Conservation (phyloP, 2,329 filamentous ascomycete genomes). For the Thielaviopsis euricoi region DNA sequence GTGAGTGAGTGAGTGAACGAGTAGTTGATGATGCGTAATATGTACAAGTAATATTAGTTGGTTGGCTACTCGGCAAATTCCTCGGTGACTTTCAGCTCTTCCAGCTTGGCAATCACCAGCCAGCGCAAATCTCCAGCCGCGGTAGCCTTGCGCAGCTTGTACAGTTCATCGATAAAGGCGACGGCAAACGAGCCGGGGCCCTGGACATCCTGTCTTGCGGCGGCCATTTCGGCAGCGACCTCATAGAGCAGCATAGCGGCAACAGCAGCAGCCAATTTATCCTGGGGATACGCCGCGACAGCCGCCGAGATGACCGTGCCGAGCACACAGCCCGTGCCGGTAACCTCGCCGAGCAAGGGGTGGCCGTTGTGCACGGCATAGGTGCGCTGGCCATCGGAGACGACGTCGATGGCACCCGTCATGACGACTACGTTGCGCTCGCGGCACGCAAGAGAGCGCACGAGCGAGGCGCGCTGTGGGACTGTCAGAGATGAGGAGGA, state of each 20-base stretch:
- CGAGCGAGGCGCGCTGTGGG: constrained; percentile 39
- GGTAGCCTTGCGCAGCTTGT: constrained; percentile 31
- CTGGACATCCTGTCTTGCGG: constrained; percentile 45
- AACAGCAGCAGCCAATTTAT: constrained; percentile 56
- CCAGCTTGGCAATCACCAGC: constrained; percentile 34
- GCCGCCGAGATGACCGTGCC: constrained; percentile 61
- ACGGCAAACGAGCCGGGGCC: constrained; percentile 81
- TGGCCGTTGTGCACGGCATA: constrained; percentile 64
- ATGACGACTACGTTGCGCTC: constrained; percentile 60
- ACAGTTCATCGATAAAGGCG: constrained; percentile 62
- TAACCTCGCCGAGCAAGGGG: constrained; percentile 49
- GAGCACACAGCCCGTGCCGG: constrained; percentile 70
- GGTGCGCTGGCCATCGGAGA: constrained; percentile 57
- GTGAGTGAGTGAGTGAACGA: no score
- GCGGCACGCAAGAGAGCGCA: constrained; percentile 46
- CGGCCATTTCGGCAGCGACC: constrained; percentile 51
- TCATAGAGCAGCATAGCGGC: constrained; percentile 66
- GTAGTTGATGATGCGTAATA: no score
- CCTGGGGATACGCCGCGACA: constrained; percentile 37
- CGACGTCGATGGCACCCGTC: constrained; percentile 60
- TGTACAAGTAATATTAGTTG: not conserved
- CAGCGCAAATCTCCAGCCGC: constrained; percentile 31
- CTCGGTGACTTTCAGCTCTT: constrained; percentile 17
- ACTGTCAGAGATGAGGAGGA: constrained; percentile 43
- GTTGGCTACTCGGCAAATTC: not conserved